Percentiles rank a stretch among this genome's conserved stretches.
These are phyloP conservation scores for Plasmopara muralis DNA, from an alignment of 352 stramenopile genomes.

Conservation along the genomic window DNA sequence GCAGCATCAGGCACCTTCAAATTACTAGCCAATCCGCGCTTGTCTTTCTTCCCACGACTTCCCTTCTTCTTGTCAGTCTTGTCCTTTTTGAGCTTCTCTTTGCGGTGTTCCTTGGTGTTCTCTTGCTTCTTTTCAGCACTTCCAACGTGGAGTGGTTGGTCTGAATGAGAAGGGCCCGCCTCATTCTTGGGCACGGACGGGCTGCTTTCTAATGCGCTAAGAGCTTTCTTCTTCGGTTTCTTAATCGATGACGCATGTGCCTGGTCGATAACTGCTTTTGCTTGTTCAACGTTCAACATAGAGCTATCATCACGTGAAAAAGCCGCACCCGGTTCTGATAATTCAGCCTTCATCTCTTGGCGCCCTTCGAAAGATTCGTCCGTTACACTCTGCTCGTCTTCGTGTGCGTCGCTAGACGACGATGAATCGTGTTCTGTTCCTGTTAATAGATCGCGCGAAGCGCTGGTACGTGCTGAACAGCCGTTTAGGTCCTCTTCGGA, in stretches of 20 bases:
- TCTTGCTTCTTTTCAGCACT: slow-evolving; percentile 27
- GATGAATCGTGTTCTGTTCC: slow-evolving; percentile 11
- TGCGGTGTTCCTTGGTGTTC: slow-evolving; percentile 31
- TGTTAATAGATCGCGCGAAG: slow-evolving; percentile 1
- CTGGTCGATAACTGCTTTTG: slow-evolving; percentile 3
- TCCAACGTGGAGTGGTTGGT: slow-evolving; percentile 1
- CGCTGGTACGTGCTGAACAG: not conserved
- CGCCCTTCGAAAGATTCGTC: slow-evolving; percentile 1
- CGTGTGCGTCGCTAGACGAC: slow-evolving; percentile 11
- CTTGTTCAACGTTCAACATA: slow-evolving; percentile 19
- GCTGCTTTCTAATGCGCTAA: not conserved
- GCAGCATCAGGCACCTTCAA: slow-evolving; percentile 13
- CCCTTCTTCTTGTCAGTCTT: slow-evolving; percentile 50
- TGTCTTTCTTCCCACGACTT: slow-evolving; percentile 49
- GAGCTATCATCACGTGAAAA: slow-evolving; percentile 17
- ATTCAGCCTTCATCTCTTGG: slow-evolving; percentile 3
- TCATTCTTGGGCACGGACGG: not conserved
- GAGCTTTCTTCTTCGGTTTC: slow-evolving; percentile 18
- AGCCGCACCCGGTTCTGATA: slow-evolving; percentile 5
- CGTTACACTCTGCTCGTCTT: slow-evolving; percentile 1
- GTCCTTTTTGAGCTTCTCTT: slow-evolving; percentile 58
- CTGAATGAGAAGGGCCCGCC: not conserved
- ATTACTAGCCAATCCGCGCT: slow-evolving; percentile 18
- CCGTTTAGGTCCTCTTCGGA: slow-evolving; percentile 1
- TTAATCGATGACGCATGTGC: slow-evolving; percentile 8